Percentiles rank a stretch among this genome's conserved stretches.
phyloP scores from a whole-genome alignment of 345 rosid species.

The Fremontodendron californicum region DNA sequence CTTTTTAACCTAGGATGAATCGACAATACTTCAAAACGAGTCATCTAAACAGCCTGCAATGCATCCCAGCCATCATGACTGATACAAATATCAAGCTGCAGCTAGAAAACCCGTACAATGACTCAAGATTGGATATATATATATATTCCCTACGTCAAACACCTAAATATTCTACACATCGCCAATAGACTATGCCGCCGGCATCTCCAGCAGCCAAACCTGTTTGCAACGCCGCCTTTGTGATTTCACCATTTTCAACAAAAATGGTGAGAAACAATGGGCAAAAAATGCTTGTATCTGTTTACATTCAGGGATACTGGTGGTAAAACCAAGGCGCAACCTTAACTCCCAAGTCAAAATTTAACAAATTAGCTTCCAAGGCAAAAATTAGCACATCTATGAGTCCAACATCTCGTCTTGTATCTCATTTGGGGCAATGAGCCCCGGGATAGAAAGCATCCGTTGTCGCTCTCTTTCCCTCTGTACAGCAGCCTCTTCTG shows the following conservation, averaged over 20 bases:
- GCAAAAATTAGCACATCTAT: conserved; percentile 32
- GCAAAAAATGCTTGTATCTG: conserved; percentile 24
- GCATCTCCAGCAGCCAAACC: conserved; percentile 23
- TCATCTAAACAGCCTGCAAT: conserved; percentile 26
- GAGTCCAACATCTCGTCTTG: conserved; percentile 85
- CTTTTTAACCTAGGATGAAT: conserved; percentile 19
- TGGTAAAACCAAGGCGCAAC: conserved; percentile 11
- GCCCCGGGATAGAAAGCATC: conserved; percentile 76
- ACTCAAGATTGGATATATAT: conserved; percentile 1
- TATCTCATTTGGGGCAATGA: conserved; percentile 69
- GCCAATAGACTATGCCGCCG: conserved; percentile 16
- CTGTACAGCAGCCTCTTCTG: conserved; percentile 78
- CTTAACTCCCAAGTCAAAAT: conserved; percentile 19
- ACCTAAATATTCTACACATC: conserved; percentile 50
- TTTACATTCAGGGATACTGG: conserved; percentile 22
- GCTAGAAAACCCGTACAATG: conserved; percentile 27
- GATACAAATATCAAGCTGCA: conserved; percentile 26
- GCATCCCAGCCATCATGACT: conserved; percentile 28
- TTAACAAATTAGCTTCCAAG: conserved; percentile 26
- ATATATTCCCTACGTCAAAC: conserved; percentile 37
- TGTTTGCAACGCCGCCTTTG: conserved; percentile 13
- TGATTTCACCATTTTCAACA: conserved; percentile 23
- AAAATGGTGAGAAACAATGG: conserved; percentile 17
- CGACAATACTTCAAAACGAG: conserved; percentile 31
- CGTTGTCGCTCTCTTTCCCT: conserved; percentile 66